phyloP scores from a whole-genome alignment of 1,139 yeast genomes.

The Hyphopichia buzzinii region DNA sequence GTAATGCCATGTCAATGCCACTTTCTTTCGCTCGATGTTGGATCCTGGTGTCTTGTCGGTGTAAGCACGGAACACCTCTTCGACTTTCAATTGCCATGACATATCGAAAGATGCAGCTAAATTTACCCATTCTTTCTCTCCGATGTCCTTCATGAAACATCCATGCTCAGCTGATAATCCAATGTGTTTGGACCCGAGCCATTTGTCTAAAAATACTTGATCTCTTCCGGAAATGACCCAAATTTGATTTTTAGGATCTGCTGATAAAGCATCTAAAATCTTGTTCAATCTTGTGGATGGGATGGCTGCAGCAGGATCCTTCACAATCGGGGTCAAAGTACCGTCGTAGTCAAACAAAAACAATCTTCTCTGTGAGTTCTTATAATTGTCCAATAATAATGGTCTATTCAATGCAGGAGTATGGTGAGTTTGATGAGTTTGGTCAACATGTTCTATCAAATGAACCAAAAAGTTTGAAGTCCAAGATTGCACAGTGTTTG shows the following conservation, averaged over 20 bases:
- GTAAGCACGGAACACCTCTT: constrained; percentile 66
- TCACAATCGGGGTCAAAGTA: constrained; percentile 91
- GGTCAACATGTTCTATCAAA: constrained; percentile 50
- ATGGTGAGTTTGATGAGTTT: constrained; percentile 47
- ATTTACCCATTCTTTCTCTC: constrained; percentile 69
- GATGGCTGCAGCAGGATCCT: constrained; percentile 97
- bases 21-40: constrained; percentile 81
- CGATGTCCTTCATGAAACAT: constrained; percentile 79
- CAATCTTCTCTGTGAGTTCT: constrained; percentile 62
- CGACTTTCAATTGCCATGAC: constrained; percentile 89
- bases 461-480: constrained; percentile 59
- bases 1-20: constrained; percentile 97
- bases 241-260: constrained; percentile 79
- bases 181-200: constrained; percentile 73
- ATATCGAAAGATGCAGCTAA: constrained; percentile 81
- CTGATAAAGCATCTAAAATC: constrained; percentile 58
- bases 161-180: constrained; percentile 98
- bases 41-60: constrained; percentile 93
- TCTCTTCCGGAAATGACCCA: constrained; percentile 98
- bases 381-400: constrained; percentile 56
- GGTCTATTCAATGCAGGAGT: constrained; percentile 89
- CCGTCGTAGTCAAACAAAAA: constrained; percentile 97
- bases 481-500: constrained; percentile 82
- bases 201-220: constrained; percentile 80
- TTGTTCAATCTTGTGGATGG: constrained; percentile 74